A percentile compares a stretch with the other conserved stretches of the same genome.
Conservation (phyloP, 805 yeast genomes). For the Zygosaccharomyces kombuchaensis region DNA sequence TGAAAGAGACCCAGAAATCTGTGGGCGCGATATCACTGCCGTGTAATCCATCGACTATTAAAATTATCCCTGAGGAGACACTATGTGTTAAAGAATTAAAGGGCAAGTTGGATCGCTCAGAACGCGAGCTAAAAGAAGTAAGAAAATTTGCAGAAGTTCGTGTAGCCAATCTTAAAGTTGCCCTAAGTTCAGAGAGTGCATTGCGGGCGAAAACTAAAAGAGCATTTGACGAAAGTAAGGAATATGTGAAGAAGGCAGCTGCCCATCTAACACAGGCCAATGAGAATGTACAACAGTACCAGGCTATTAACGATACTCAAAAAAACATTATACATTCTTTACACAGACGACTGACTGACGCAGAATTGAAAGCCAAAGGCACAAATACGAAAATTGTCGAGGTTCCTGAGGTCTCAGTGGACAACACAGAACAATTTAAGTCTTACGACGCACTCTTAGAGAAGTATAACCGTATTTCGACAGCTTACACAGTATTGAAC, state of each 20-base stretch:
- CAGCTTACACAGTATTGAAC: conserved; percentile 2
- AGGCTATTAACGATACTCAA: conserved; percentile 4
- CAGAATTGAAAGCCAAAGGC: background rate
- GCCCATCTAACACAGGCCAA: conserved; percentile 5
- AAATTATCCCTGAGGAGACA: conserved; percentile 8
- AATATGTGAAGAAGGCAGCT: conserved; percentile 1
- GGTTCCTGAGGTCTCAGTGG: background rate
- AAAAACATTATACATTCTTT: background rate
- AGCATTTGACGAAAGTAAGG: conserved; percentile 3
- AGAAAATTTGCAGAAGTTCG: conserved; percentile 8
- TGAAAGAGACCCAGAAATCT: background rate
- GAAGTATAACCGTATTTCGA: background rate
- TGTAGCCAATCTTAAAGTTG: conserved; percentile 10
- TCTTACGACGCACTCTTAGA: background rate
- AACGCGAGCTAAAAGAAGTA: conserved; percentile 9
- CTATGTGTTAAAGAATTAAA: conserved; percentile 10
- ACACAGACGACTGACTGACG: background rate
- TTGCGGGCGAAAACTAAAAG: background rate
- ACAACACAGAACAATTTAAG: background rate
- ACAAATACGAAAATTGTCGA: background rate
- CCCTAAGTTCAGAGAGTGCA: background rate
- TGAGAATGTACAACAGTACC: background rate
- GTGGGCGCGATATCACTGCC: background rate
- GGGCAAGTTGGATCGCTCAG: conserved; percentile 2
- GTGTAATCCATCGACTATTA: background rate